Base-by-base conservation (phyloP, 140 eudicot genomes). In the Ambrosia hybrid region DNA sequence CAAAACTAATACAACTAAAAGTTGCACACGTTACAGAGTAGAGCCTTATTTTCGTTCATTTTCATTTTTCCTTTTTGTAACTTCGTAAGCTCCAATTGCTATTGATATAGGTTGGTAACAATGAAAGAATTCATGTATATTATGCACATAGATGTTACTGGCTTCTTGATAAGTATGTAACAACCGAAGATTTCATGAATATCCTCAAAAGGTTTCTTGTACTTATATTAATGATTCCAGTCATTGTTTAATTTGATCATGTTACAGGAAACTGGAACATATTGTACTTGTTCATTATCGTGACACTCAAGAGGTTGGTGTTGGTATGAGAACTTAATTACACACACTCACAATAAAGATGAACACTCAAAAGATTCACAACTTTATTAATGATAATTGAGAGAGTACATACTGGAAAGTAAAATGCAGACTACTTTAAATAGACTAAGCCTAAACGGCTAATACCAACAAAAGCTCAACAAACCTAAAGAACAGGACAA, bases 111-210 rank as follows among this genome's bases (percentile, higher is more conserved):
- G 85, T 83, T 61, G 99, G 99, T 51, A 81, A 86, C 75, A 94
- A 90, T 64, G 99, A 94, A 83, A 81, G 96, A 74, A 90, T 94
- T 38, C 99, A 94, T 56, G 99, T 94, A 58, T 94, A 94, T 81
- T 94, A 94, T 78, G 99, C 99, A 43, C 99, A 90, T 68, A 88
- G 97, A 85, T 94, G 99, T 81, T 94, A 94, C 68, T 94, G 99
- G 99, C 89, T 94, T 60, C 99, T 94, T 73, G 99, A 94, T 76
- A 94, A 90, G 99, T 94, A 90, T 75, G 97, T 52, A 74, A 69
- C 70, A 14, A 26, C 45, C 36, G 9, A 52, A 65, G 67, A 72
- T 64, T 51, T 70, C 5, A 67, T 57, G 14, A n/a, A 36, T 63
- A 49, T 75, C 1, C 4, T 69, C 49, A 37, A 4, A 15, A 52